These are phyloP conservation scores for Phialocephala sp. DNA, from an alignment of 2,329 filamentous ascomycete species.

Conservation along the genomic window DNA sequence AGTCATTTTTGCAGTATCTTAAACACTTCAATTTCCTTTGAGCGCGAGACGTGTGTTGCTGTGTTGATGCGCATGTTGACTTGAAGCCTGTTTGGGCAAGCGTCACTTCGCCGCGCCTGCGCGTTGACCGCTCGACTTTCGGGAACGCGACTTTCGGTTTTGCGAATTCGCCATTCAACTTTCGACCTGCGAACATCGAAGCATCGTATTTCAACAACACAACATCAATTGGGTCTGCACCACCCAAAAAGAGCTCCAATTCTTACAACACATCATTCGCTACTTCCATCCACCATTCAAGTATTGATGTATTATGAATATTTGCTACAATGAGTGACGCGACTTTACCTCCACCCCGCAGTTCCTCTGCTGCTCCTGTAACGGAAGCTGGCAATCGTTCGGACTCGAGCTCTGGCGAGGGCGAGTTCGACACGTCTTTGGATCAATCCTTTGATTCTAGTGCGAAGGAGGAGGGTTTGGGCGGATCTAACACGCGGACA, in stretches of 20 bases:
- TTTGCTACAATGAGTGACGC: constrained; percentile 42
- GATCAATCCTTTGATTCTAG: constrained; percentile 29
- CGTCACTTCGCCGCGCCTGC: not conserved
- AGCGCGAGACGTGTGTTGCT: constrained; percentile 23
- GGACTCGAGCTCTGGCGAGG: constrained; percentile 31
- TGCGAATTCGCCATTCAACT: too few species aligned
- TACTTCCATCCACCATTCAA: not conserved
- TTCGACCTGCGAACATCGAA: constrained; percentile 10
- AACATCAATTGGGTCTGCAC: constrained; percentile 6
- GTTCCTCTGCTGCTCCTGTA: constrained; percentile 34
- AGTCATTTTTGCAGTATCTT: not conserved
- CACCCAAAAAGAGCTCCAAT: not conserved
- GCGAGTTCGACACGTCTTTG: constrained; percentile 32
- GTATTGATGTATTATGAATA: constrained; percentile 37
- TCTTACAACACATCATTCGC: constrained; percentile 6
- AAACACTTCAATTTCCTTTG: constrained; percentile 5
- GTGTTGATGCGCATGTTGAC: constrained; percentile 24
- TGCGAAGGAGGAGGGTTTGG: constrained; percentile 33
- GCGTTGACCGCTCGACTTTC: not conserved
- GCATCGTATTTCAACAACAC: not conserved
- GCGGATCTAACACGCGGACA: constrained; percentile 43
- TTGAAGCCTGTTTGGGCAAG: constrained; percentile 16
- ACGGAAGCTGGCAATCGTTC: constrained; percentile 23
- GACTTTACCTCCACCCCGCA: constrained; percentile 40
- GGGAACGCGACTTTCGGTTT: constrained; percentile 3